Evolutionary conservation across 495 filamentous ascomycete genomes (phyloP).

Genomic region (Xylaria sp.): DNA sequence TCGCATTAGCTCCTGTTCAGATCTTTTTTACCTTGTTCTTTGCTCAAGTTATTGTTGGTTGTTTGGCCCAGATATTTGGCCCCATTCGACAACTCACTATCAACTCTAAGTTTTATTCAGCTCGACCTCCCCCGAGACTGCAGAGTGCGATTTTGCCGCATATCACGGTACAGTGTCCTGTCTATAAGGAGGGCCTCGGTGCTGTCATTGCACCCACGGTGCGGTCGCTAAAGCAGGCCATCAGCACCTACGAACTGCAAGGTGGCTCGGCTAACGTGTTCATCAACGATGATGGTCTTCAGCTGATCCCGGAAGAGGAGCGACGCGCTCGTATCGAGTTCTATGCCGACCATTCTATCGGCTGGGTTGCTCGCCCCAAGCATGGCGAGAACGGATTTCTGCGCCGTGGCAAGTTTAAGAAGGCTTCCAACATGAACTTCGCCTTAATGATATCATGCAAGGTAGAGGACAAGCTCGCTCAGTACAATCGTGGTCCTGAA

Average conservation of each 20-base stretch:
- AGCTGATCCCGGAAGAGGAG: slow-evolving; percentile 71
- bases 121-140: slow-evolving; percentile 64
- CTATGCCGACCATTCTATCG: slow-evolving; percentile 76
- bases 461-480: slow-evolving; percentile 71
- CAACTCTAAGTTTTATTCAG: slow-evolving; percentile 83
- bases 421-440: slow-evolving; percentile 89
- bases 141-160: slow-evolving; percentile 63
- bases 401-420: slow-evolving; percentile 72
- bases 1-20: slow-evolving; percentile 70
- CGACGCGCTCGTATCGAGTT: slow-evolving; percentile 70
- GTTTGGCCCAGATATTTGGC: slow-evolving; percentile 75
- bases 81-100: slow-evolving; percentile 72
- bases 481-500: slow-evolving; percentile 60
- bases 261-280: slow-evolving; percentile 83
- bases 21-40: slow-evolving; percentile 84
- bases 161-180: slow-evolving; percentile 74
- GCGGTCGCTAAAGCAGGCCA: slow-evolving; percentile 73
- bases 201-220: slow-evolving; percentile 73
- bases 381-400: slow-evolving; percentile 67
- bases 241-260: slow-evolving; percentile 80
- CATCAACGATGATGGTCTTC: slow-evolving; percentile 81
- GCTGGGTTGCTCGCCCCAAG: slow-evolving; percentile 78
- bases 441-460: slow-evolving; percentile 76
- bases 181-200: slow-evolving; percentile 73
- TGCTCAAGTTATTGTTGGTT: slow-evolving; percentile 75